Evolutionary conservation across 345 rosid species (phyloP).

Genomic region (Populus nigra): DNA sequence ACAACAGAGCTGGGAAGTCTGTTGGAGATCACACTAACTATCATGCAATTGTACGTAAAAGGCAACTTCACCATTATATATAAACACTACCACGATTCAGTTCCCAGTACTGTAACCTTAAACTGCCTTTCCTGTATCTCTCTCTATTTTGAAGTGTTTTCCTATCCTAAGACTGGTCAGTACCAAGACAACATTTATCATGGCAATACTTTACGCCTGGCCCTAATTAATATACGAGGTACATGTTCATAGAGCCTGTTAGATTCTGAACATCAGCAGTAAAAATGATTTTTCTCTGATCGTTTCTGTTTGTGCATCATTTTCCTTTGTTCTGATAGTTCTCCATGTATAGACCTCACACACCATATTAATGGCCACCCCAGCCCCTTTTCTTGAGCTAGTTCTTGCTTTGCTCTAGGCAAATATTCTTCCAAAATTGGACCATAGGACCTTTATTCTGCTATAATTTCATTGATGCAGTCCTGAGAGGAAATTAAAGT

Average conservation of each 20-base stretch:
- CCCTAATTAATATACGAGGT: constrained; percentile 19
- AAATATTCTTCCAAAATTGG: not conserved
- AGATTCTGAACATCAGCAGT: not conserved
- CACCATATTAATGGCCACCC: not conserved
- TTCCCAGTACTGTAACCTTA: not conserved
- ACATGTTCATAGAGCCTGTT: not conserved
- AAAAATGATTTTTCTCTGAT: not conserved
- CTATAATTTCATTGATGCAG: not conserved
- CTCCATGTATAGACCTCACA: not conserved
- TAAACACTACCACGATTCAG: not conserved
- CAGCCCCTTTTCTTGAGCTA: not conserved
- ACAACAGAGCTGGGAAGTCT: not conserved
- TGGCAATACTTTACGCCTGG: constrained; percentile 15
- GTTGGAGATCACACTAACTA: not conserved
- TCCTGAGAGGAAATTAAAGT: not conserved
- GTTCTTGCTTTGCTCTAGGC: not conserved
- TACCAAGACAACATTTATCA: constrained; percentile 9
- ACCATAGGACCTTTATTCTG: not conserved
- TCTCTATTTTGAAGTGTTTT: not conserved
- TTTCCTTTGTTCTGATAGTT: not conserved
- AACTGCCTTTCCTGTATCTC: not conserved
- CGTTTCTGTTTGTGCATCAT: not conserved
- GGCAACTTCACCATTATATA: not conserved
- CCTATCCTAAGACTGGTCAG: not conserved
- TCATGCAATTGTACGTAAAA: not conserved